Base-by-base conservation (phyloP, 768 basidiomycete species). In the Suillus subaureus region DNA sequence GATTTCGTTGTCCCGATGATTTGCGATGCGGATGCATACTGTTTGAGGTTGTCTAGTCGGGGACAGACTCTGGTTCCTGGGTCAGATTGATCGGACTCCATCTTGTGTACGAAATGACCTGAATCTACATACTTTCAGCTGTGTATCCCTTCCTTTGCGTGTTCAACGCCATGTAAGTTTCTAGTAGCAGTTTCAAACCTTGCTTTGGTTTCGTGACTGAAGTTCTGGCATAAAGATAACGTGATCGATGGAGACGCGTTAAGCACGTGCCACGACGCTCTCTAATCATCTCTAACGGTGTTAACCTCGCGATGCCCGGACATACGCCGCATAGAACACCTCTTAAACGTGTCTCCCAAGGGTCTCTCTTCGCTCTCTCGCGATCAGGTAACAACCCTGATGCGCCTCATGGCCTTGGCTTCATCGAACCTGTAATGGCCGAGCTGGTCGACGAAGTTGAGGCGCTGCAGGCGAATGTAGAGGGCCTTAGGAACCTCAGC, bases 401-500 rank as follows among this genome's bases (percentile, higher is more conserved):
- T 77, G 90, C 93, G 1, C 91, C 93, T 0, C 88, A 93, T 70
- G 92, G 92, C 1, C 85, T 96, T 37, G 92, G 90, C 0, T 96
- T 96, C 71, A 84, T 98, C 58, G 90, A 91, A 56, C 91, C 92
- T 18, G 91, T 89, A 28, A 84, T 98, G 77, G 79, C 89, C 2
- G 96, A 96, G 72, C 88, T 98, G 64, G 82, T 91, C 21, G 96
- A 98, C 78, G 96, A 98, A 79, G 87, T 89, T 2, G 93, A 96
- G 61, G 81, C 87, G 0, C 82, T 97, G 13, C 89, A 92, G 61
- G 79, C 86, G 11, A 96, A 96, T 75, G 78, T 93, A 12, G 86
- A 91, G 68, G 85, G 84, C 28, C 83, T 98, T 72, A 85, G 85
- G 67, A 80, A 82, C 31, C 84, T 98, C 67, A 88, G 89, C 75